Evolutionary conservation across 2,329 filamentous ascomycete genomes (phyloP).

Genomic region (Helminthosporium solani): DNA sequence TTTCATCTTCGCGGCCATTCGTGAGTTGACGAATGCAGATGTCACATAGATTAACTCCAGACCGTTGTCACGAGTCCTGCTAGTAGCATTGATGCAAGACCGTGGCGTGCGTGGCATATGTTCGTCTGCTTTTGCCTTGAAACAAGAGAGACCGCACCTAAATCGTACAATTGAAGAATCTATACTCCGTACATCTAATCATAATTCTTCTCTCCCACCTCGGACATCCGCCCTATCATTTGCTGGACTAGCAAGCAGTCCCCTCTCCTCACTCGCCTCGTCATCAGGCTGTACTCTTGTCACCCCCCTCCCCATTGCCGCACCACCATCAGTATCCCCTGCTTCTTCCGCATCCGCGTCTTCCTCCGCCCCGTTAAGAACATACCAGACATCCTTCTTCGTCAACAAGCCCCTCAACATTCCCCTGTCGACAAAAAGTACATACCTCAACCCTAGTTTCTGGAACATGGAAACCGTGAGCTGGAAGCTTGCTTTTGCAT

Average conservation of each 20-base stretch:
- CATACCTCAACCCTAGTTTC: slow-evolving; percentile 85
- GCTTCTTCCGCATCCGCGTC: slow-evolving; percentile 38
- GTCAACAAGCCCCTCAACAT: slow-evolving; percentile 82
- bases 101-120: too few species aligned
- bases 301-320: slow-evolving; percentile 28
- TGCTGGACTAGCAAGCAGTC: slow-evolving; percentile 34
- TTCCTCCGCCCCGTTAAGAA: slow-evolving; percentile 65
- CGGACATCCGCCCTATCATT: slow-evolving; percentile 26
- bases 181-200: too few species aligned
- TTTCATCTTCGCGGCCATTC: too few species aligned
- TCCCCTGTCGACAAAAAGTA: slow-evolving; percentile 82
- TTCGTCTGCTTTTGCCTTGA: too few species aligned
- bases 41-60: too few species aligned
- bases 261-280: slow-evolving; percentile 43
- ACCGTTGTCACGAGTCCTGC: too few species aligned
- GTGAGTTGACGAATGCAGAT: too few species aligned
- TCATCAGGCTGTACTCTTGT: slow-evolving; percentile 38
- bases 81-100: too few species aligned
- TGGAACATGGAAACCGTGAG: slow-evolving; percentile 93
- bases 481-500: slow-evolving; percentile 72
- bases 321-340: slow-evolving; percentile 15
- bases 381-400: slow-evolving; percentile 96
- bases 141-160: too few species aligned
- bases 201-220: slow-evolving; percentile 8
- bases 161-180: too few species aligned